Conservation (phyloP, 768 basidiomycete genomes). For the Termitomyces sp. region DNA sequence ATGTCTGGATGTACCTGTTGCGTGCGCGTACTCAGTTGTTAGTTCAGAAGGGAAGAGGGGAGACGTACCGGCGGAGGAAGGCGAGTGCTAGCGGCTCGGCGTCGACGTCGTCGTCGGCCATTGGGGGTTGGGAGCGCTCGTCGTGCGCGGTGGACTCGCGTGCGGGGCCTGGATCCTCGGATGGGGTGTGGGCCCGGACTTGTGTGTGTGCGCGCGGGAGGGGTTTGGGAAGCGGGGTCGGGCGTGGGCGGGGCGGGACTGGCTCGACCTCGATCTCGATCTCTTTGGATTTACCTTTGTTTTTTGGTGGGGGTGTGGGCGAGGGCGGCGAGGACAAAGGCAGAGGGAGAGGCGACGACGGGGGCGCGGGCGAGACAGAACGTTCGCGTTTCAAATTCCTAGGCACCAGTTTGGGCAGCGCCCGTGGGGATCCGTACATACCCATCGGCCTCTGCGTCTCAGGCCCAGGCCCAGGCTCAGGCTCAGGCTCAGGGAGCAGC, state of each 20-base stretch:
- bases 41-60: neutral
- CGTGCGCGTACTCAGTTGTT: too few species aligned
- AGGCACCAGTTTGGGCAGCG: neutral
- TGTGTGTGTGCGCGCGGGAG: neutral
- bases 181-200: too few species aligned
- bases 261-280: neutral
- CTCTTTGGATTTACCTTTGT: neutral
- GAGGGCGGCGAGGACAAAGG: too few species aligned
- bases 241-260: too few species aligned
- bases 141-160: too few species aligned
- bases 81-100: conserved; percentile 11
- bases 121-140: too few species aligned
- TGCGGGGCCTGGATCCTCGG: too few species aligned
- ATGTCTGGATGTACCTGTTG: conserved; percentile 21
- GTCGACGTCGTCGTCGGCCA: too few species aligned
- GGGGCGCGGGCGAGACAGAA: too few species aligned
- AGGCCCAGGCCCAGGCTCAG: too few species aligned
- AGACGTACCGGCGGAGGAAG: conserved; percentile 11
- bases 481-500: conserved; percentile 11
- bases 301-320: neutral
- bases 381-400: too few species aligned
- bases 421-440: neutral
- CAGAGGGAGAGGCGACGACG: neutral
- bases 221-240: neutral
- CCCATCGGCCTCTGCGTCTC: too few species aligned